Percentiles rank a stretch among this genome's conserved stretches.
Evolutionary conservation across 805 yeast species (phyloP).

Genomic region (Metschnikowia gelsemii): DNA sequence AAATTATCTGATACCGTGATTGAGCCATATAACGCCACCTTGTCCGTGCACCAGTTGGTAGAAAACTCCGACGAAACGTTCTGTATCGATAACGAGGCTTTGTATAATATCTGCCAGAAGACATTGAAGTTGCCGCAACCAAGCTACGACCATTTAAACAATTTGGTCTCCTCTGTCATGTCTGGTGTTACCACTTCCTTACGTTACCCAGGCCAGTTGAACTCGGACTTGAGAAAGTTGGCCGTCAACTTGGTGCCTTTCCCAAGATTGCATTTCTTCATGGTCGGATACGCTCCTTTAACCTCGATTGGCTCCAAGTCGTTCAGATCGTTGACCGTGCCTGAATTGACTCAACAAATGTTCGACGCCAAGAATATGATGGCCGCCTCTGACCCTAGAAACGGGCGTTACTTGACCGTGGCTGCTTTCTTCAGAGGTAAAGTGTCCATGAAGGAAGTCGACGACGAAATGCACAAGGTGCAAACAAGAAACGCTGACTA

Average conservation of each 20-base stretch:
- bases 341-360: constrained; percentile 91
- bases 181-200: constrained; percentile 92
- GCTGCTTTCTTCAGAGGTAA: constrained; percentile 95
- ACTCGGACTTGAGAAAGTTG: constrained; percentile 86
- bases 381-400: constrained; percentile 92
- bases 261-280: constrained; percentile 93
- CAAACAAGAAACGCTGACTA: constrained; percentile 78
- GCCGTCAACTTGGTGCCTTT: constrained; percentile 94
- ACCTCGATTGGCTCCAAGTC: constrained; percentile 77
- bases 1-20: constrained; percentile 90
- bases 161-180: constrained; percentile 86
- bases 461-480: constrained; percentile 85
- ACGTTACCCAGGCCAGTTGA: constrained; percentile 93
- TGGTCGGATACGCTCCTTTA: constrained; percentile 93
- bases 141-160: constrained; percentile 73
- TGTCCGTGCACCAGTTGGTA: constrained; percentile 86
- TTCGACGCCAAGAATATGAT: constrained; percentile 91
- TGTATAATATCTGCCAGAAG: constrained; percentile 83
- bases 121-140: constrained; percentile 83
- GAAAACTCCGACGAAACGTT: constrained; percentile 91
- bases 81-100: constrained; percentile 93
- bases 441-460: constrained; percentile 89
- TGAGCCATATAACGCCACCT: constrained; percentile 91
- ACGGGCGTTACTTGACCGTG: constrained; percentile 88
- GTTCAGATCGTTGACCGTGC: constrained; percentile 81